Percentiles rank a stretch among this genome's conserved stretches.
Conservation (phyloP, 345 rosid genomes). For the Rhizophora mangle region DNA sequence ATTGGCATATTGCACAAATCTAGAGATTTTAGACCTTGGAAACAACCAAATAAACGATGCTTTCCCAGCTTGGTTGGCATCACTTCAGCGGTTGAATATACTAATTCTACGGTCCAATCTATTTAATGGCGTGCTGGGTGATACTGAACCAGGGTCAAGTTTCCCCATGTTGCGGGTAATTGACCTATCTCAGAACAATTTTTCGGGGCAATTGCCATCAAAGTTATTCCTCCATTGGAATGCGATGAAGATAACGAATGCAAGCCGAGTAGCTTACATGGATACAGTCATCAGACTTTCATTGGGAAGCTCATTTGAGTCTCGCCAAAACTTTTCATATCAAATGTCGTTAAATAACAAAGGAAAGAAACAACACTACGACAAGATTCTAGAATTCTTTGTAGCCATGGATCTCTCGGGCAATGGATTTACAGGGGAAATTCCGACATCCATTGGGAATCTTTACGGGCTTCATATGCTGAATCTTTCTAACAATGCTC, state of each 20-base stretch:
- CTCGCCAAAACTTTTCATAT: no score
- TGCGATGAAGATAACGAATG: not conserved
- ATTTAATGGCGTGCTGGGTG: not conserved
- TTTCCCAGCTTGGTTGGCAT: constrained; percentile 18
- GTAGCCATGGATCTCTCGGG: constrained; percentile 2
- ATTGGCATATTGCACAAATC: not conserved
- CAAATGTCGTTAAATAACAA: not conserved
- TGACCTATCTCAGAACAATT: constrained; percentile 3
- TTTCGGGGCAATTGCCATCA: constrained; percentile 8
- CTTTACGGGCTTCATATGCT: not conserved
- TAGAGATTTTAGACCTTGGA: constrained; percentile 6
- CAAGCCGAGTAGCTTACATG: not conserved
- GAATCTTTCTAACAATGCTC: not conserved
- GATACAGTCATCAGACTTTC: no score
- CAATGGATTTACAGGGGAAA: not conserved
- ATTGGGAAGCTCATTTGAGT: not conserved
- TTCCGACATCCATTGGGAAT: not conserved
- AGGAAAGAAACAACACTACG: not conserved
- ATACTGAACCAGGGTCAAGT: no score
- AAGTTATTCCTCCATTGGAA: not conserved
- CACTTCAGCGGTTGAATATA: not conserved
- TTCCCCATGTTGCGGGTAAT: not conserved
- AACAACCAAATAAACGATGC: constrained; percentile 8
- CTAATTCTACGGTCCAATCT: constrained; percentile 11
- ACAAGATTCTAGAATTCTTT: not conserved